Percentiles rank a stretch among this genome's conserved stretches.
These are phyloP conservation scores for Prasinococcaceae sp. DNA, from an alignment of 139 green algal species.

Conservation along the genomic window DNA sequence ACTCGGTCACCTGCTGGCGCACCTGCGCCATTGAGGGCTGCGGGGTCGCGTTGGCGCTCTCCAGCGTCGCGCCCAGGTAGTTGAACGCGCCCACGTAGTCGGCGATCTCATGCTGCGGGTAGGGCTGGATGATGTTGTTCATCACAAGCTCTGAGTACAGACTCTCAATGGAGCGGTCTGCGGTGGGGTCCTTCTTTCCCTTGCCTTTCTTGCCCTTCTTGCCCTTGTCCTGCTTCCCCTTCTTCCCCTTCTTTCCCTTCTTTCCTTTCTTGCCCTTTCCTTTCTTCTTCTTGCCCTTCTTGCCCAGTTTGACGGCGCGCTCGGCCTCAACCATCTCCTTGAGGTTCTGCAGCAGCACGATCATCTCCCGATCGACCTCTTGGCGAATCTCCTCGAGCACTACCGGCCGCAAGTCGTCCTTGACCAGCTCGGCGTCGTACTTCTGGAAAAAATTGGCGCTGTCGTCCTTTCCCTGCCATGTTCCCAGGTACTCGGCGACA, in stretches of 20 bases:
- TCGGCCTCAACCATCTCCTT: constrained; percentile 57
- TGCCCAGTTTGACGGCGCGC: constrained; percentile 43
- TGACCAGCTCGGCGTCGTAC: constrained; percentile 57
- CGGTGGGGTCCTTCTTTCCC: constrained; percentile 71
- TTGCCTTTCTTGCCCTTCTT: constrained; percentile 52
- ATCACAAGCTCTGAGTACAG: constrained; percentile 73
- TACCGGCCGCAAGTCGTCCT: constrained; percentile 65
- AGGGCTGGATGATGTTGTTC: constrained; percentile 46
- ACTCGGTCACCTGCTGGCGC: constrained; percentile 58
- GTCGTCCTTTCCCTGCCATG: constrained; percentile 58
- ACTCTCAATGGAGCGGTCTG: constrained; percentile 63
- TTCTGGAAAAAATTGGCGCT: constrained; percentile 53
- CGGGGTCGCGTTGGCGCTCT: constrained; percentile 39
- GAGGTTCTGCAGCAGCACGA: constrained; percentile 65
- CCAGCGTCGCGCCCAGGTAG: constrained; percentile 38
- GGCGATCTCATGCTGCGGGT: constrained; percentile 27
- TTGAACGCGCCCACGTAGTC: constrained; percentile 51
- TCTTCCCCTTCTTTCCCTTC: constrained; percentile 36
- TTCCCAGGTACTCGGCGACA: constrained; percentile 55
- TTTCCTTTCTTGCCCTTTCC: constrained; percentile 17
- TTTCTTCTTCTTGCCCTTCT: constrained; percentile 45
- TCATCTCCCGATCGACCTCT: constrained; percentile 63
- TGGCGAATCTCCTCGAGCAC: constrained; percentile 76
- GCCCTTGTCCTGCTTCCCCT: constrained; percentile 20
- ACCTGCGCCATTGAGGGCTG: constrained; percentile 53